phyloP scores from a whole-genome alignment of 148 eudicot species.

The Vaccinium myrtillus region DNA sequence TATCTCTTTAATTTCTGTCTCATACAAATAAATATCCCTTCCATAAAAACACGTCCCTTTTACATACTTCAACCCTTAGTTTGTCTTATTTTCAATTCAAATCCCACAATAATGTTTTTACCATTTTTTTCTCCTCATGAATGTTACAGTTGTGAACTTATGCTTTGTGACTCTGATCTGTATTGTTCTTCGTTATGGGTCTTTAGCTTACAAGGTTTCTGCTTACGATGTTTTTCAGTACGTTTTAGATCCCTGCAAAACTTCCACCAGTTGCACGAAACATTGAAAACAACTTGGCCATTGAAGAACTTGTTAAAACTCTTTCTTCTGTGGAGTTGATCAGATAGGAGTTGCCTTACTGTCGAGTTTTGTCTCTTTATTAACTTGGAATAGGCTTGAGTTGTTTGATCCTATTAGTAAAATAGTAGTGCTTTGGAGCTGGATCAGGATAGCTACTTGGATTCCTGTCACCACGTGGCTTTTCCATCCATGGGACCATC shows the following conservation, averaged over 20 bases:
- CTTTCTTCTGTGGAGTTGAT: neutral
- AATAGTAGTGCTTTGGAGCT: constrained; percentile 21
- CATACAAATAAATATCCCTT: too few relatives aligned
- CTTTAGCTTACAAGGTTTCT: neutral
- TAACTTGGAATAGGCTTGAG: constrained; percentile 27
- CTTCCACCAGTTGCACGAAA: neutral
- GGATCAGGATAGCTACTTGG: constrained; percentile 61
- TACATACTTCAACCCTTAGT: too few relatives aligned
- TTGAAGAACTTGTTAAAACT: neutral
- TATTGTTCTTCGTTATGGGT: neutral
- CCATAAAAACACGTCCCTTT: too few relatives aligned
- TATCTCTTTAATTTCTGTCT: too few relatives aligned
- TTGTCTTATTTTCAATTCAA: too few relatives aligned
- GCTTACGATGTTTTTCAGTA: constrained; percentile 1
- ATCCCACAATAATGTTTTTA: too few relatives aligned
- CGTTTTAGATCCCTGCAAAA: constrained; percentile 3
- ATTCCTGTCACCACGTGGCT: constrained; percentile 49
- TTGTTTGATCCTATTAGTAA: neutral
- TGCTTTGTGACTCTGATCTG: neutral
- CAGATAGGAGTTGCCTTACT: neutral
- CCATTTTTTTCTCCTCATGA: too few relatives aligned
- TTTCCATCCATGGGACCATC: constrained; percentile 69
- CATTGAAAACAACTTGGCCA: neutral
- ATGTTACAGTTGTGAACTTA: neutral
- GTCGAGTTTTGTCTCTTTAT: neutral